Evolutionary conservation across 139 green algal genomes (phyloP).

Genomic region (Diplosphaera chodatii): DNA sequence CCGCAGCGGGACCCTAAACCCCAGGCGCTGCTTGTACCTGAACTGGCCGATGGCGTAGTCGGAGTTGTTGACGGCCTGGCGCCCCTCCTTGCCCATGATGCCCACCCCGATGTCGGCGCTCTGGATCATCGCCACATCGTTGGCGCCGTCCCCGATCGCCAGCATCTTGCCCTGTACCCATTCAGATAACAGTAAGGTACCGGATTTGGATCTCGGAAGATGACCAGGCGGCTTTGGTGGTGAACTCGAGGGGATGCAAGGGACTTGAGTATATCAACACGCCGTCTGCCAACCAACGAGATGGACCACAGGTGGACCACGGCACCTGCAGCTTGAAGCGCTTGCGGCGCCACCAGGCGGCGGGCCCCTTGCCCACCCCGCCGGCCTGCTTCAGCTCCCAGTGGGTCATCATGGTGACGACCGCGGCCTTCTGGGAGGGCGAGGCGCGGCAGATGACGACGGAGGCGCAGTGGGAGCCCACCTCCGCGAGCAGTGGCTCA

Average conservation of each 20-base stretch:
- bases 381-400: constrained; percentile 42
- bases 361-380: constrained; percentile 14
- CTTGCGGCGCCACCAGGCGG: constrained; percentile 22
- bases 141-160: constrained; percentile 94
- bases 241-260: too few species aligned
- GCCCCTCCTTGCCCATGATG: constrained; percentile 93
- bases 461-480: constrained; percentile 43
- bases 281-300: too few species aligned
- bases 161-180: constrained; percentile 67
- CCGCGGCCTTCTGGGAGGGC: constrained; percentile 65
- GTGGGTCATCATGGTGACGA: constrained; percentile 62
- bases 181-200: too few species aligned
- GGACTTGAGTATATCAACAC: too few species aligned
- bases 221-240: too few species aligned
- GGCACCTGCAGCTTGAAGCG: neutral
- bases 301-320: too few species aligned
- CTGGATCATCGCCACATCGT: constrained; percentile 96
- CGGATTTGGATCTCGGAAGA: too few species aligned
- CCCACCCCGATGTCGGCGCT: constrained; percentile 93
- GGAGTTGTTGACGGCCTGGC: constrained; percentile 79
- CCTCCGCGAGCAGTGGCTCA: constrained; percentile 37
- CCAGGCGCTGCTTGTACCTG: constrained; percentile 21
- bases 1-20: too few species aligned
- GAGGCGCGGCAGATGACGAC: constrained; percentile 63
- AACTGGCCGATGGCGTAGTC: constrained; percentile 96